Base-by-base conservation (phyloP, 2,329 filamentous ascomycete species). In the Nemania abortiva region DNA sequence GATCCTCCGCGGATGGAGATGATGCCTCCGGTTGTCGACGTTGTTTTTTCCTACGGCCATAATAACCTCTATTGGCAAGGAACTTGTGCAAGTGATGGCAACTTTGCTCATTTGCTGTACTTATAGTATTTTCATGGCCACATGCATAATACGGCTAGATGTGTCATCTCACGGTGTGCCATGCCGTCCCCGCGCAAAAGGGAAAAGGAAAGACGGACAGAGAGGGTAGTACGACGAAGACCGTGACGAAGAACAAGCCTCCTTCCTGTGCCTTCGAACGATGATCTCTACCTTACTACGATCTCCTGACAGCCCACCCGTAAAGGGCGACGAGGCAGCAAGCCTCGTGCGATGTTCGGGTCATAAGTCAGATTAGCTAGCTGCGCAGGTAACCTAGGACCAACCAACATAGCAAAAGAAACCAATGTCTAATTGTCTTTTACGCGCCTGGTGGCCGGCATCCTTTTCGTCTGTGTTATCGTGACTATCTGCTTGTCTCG, bases 91-190 rank as follows among this genome's bases (percentile, higher is more conserved):
- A 63, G 59, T 47, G 54, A 52, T 49, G 18, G 6, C 20, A 15
- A 6, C 24, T 63, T 39, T 15, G 53, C 49, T 63, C 53, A 59
- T 70, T 64, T 65, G 63, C 56, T 71, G 66, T 71, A 71, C 50
- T 65, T 62, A 62, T 68, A 66, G 3, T 20, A 49, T 53, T 61
- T 66, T 57, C 20, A 59, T 34, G 22, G 31, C 39, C 50, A 54
- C 42, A 58, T 58, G 63, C 63, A 69, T 69, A 69, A 65, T 69
- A 68, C 50, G 34, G 27, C 59, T 39, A 47, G 42, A 24, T 50
- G 39, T 62, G 34, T 49, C 45, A 52, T 70, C 52, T 47, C 50
- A 54, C 59, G 57, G 55, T 49, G 55, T 53, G 58, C 13, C 10
- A 52, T 58, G 59, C 18, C 55, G 47, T 56, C n/a, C 39, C 27